Conservation (phyloP, 164 flowering plant species). For the Liriodendron chinense region DNA sequence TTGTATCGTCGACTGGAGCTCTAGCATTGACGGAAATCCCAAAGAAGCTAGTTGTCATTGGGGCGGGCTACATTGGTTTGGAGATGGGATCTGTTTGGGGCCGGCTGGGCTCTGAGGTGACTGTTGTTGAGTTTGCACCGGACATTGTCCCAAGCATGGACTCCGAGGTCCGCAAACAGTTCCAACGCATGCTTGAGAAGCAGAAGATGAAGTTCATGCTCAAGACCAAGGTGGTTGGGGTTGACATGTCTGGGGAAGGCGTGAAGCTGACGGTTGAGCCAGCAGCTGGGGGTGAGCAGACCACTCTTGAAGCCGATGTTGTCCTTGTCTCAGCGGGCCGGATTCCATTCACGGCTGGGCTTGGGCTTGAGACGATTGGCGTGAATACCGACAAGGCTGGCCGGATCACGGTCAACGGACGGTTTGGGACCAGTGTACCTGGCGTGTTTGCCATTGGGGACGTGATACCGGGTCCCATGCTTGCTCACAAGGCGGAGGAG, state of each 20-base stretch:
- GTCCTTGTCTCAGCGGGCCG: slow-evolving; percentile 93
- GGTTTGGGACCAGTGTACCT: slow-evolving; percentile 57
- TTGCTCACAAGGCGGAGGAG: slow-evolving; percentile 95
- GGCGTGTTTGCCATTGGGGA: slow-evolving; percentile 89
- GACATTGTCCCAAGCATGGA: slow-evolving; percentile 92
- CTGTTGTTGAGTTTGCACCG: slow-evolving; percentile 81
- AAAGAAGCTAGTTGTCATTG: slow-evolving; percentile 81
- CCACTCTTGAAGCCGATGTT: slow-evolving; percentile 77
- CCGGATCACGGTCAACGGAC: slow-evolving; percentile 57
- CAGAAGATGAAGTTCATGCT: slow-evolving; percentile 87
- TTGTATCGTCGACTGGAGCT: slow-evolving; percentile 95
- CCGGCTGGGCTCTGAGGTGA: slow-evolving; percentile 82
- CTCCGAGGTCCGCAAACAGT: slow-evolving; percentile 72
- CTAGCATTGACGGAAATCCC: slow-evolving; percentile 70
- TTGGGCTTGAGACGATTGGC: slow-evolving; percentile 74
- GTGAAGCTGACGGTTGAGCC: slow-evolving; percentile 83
- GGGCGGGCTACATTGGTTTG: slow-evolving; percentile 90
- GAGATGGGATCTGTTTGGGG: slow-evolving; percentile 97
- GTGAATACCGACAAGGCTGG: slow-evolving; percentile 79
- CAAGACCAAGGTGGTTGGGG: slow-evolving; percentile 85
- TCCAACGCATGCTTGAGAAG: slow-evolving; percentile 83
- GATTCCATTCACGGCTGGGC: slow-evolving; percentile 70
- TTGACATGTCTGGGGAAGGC: slow-evolving; percentile 57
- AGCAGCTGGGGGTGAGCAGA: slow-evolving; percentile 81
- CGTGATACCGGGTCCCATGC: slow-evolving; percentile 90